A percentile compares a stretch with the other conserved stretches of the same genome.
Conservation (phyloP, 1,284 basidiomycete genomes). For the Pseudomicrostroma phylloplanum region DNA sequence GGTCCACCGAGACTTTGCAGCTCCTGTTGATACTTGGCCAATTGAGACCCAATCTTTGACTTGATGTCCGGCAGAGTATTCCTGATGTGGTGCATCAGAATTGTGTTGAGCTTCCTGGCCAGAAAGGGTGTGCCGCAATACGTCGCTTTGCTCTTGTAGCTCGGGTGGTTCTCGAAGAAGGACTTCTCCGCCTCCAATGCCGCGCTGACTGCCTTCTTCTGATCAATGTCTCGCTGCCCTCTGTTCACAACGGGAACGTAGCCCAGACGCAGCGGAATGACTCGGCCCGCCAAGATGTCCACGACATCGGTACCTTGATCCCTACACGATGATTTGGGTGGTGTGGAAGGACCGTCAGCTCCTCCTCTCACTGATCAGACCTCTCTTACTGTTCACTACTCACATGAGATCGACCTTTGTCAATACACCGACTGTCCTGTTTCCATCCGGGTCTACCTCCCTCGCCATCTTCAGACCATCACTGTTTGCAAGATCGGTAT, state of each 20-base stretch:
- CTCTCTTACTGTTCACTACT: slow-evolving; percentile 42
- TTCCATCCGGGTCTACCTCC: slow-evolving; percentile 91
- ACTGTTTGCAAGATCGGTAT: slow-evolving; percentile 95
- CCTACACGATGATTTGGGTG: slow-evolving; percentile 54
- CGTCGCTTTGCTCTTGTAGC: slow-evolving; percentile 85
- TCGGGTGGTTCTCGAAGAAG: slow-evolving; percentile 87
- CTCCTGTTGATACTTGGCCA: slow-evolving; percentile 79
- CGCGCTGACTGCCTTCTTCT: slow-evolving; percentile 69
- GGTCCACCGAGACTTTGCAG: slow-evolving; percentile 78
- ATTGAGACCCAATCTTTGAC: slow-evolving; percentile 76
- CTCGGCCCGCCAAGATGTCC: slow-evolving; percentile 92
- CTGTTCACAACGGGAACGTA: slow-evolving; percentile 97
- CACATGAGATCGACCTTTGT: slow-evolving; percentile 94
- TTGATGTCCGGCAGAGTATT: slow-evolving; percentile 96
- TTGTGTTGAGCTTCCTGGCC: slow-evolving; percentile 93
- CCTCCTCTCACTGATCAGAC: neutral
- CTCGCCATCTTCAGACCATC: slow-evolving; percentile 93
- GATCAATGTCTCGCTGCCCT: slow-evolving; percentile 91
- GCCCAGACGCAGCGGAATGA: slow-evolving; percentile 84
- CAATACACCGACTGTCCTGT: slow-evolving; percentile 90
- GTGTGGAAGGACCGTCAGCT: slow-evolving; percentile 1
- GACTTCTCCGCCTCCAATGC: slow-evolving; percentile 83
- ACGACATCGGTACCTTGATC: slow-evolving; percentile 95
- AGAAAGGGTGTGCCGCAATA: slow-evolving; percentile 98
- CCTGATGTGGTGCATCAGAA: slow-evolving; percentile 96